Conservation (phyloP, 306 rosid species). For the Canavalia ensiformis region DNA sequence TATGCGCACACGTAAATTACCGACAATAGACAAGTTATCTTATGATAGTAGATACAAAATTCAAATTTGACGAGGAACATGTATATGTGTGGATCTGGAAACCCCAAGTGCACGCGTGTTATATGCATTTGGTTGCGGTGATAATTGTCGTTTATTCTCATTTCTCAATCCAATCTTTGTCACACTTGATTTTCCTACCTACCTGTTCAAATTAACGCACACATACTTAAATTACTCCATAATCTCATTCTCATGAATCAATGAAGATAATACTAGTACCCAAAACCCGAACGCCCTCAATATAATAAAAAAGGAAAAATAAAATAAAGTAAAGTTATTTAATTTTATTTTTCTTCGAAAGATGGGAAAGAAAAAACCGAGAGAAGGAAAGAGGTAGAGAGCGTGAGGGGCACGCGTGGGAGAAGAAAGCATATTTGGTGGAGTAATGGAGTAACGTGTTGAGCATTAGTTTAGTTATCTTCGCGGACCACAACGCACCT, state of each 20-base stretch:
- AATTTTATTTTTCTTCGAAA: neutral
- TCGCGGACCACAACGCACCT: constrained; percentile 44
- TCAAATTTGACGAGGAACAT: constrained; percentile 35
- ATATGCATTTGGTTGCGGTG: constrained; percentile 48
- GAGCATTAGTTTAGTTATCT: constrained; percentile 7
- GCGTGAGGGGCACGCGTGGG: constrained; percentile 61
- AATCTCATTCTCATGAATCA: constrained; percentile 38
- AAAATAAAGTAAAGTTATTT: constrained; percentile 1
- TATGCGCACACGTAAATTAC: constrained; percentile 40
- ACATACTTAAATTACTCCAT: neutral
- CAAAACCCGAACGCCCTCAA: neutral
- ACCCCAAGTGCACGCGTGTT: constrained; percentile 52
- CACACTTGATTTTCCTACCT: constrained; percentile 40
- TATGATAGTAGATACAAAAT: constrained; percentile 22
- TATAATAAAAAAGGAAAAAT: neutral
- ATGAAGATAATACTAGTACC: neutral
- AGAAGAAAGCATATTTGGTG: constrained; percentile 1
- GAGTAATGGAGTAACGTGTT: constrained; percentile 24
- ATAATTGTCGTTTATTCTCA: constrained; percentile 49
- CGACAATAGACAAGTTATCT: constrained; percentile 39
- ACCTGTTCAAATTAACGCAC: constrained; percentile 11
- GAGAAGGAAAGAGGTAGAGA: constrained; percentile 41
- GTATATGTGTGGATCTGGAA: constrained; percentile 44
- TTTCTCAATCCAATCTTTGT: constrained; percentile 52
- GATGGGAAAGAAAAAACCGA: constrained; percentile 37